These are phyloP conservation scores for Corylus avellana DNA, from an alignment of 306 rosid genomes.

Conservation along the genomic window DNA sequence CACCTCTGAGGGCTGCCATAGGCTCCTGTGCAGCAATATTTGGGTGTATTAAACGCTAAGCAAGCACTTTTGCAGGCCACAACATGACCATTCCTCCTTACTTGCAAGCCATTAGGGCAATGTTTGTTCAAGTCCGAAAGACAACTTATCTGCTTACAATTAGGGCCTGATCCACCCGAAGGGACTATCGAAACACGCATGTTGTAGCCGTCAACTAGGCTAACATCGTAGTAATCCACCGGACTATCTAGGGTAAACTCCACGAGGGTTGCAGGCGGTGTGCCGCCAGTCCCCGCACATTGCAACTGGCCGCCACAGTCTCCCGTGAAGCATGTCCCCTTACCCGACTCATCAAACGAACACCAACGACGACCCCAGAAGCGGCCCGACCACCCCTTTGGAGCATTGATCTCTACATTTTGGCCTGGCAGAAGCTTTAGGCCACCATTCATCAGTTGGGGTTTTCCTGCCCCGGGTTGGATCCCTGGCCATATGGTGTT, in stretches of 20 bases:
- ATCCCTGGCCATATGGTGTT: conserved; percentile 58
- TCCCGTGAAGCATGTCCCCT: conserved; percentile 52
- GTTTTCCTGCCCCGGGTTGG: conserved; percentile 46
- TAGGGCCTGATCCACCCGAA: conserved; percentile 28
- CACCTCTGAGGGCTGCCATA: conserved; percentile 44
- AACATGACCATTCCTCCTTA: conserved; percentile 31
- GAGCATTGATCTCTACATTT: conserved; percentile 34
- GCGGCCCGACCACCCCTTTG: conserved; percentile 62
- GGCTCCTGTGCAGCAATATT: conserved; percentile 36
- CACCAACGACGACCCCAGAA: conserved; percentile 55
- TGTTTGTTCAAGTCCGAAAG: conserved; percentile 32
- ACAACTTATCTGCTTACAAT: conserved; percentile 31
- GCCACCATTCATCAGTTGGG: conserved; percentile 51
- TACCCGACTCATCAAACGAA: conserved; percentile 41
- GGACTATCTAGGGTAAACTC: conserved; percentile 69
- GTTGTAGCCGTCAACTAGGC: conserved; percentile 74
- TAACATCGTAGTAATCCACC: conserved; percentile 55
- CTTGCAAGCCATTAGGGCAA: conserved; percentile 48
- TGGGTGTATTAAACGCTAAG: conserved; percentile 30
- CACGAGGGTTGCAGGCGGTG: conserved; percentile 55
- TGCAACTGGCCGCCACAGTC: conserved; percentile 54
- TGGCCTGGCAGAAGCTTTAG: conserved; percentile 33
- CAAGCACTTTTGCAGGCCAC: conserved; percentile 65
- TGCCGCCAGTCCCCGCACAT: conserved; percentile 51
- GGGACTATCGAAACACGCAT: conserved; percentile 49